A percentile compares a stretch with the other conserved stretches of the same genome.
Evolutionary conservation across 179 eudicot species (phyloP).

Genomic region (Drosera spatulata): DNA sequence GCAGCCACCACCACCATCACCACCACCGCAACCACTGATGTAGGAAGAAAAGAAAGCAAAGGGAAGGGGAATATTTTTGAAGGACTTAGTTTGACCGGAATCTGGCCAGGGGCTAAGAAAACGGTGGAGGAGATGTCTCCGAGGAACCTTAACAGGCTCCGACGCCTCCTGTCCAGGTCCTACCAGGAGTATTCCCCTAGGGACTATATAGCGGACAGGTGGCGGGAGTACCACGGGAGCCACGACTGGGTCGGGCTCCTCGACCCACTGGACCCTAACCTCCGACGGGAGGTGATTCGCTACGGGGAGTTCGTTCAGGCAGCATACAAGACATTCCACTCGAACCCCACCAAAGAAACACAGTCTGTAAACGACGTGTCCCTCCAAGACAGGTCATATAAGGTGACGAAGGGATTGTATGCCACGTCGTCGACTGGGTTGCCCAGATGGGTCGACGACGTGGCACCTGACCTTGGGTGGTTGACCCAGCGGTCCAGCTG

Average conservation of each 20-base stretch:
- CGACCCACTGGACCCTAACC: conserved; percentile 57
- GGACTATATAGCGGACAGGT: not conserved
- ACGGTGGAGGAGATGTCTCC: too few relatives aligned
- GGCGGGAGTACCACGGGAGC: conserved; percentile 62
- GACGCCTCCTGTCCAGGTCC: too few relatives aligned
- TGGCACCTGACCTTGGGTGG: conserved; percentile 21
- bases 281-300: conserved; percentile 47
- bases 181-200: too few relatives aligned
- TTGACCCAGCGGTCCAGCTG: conserved; percentile 37
- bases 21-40: too few relatives aligned
- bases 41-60: too few relatives aligned
- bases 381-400: conserved; percentile 36
- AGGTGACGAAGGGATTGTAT: conserved; percentile 43
- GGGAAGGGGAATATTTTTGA: too few relatives aligned
- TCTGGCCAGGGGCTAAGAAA: too few relatives aligned
- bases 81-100: too few relatives aligned
- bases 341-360: conserved; percentile 16
- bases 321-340: conserved; percentile 52
- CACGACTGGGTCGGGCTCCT: conserved; percentile 50
- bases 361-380: conserved; percentile 23
- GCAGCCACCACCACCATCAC: too few relatives aligned
- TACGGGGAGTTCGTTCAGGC: conserved; percentile 80
- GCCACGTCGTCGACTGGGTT: conserved; percentile 70
- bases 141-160: too few relatives aligned
- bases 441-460: conserved; percentile 56